Base-by-base conservation (phyloP, 2,329 filamentous ascomycete species). In the Aureobasidium zeae region DNA sequence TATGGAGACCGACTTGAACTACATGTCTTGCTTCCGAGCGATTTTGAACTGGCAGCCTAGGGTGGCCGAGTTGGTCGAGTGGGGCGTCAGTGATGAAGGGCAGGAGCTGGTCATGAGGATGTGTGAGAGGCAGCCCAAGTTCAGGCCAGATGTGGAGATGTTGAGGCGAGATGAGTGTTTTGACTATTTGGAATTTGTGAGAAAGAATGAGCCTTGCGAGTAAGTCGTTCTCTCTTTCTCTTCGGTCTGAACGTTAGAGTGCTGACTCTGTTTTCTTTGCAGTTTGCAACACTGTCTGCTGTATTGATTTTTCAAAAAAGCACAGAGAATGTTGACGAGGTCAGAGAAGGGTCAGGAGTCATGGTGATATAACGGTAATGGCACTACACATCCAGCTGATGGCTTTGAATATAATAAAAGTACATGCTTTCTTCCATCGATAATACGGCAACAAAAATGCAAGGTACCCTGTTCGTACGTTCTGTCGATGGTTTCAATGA, bases 161-260 rank as follows among this genome's bases (percentile, higher is more conserved):
- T 21, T 35, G 30, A 43, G 24, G 24, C 9, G 9, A 17, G 39
- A 43, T 24, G 39, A 43, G 16, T 43, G 39, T 24, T 43, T 43
- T 34, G 39, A 43, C 9, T 43, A 43, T 26, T 20, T 43, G 30
- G 39, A 43, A 19, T 30, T 15, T 30, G 39, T 43, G 16, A 28
- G 30, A 16, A 43, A 29, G 39, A 43, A 43, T 16, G 39, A 43
- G 24, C 39, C 39, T 22, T 43, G 39, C 39, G 39, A 43, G 39
- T 43, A 21, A 34, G 39, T 43, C 6, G 24, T 25, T 13, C 17
- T 15, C 28, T 28, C 8, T n/a, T 11, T 29, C 26, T 29, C 22
- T 11, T 11, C 11, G 6, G 6, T 25, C 22, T 25, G 12, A 17
- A 5, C 6, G 12, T 4, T 37, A 16, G 12, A 19, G 15, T 11